Conservation (phyloP, 2,329 filamentous ascomycete genomes). For the Colletotrichum spinosum region DNA sequence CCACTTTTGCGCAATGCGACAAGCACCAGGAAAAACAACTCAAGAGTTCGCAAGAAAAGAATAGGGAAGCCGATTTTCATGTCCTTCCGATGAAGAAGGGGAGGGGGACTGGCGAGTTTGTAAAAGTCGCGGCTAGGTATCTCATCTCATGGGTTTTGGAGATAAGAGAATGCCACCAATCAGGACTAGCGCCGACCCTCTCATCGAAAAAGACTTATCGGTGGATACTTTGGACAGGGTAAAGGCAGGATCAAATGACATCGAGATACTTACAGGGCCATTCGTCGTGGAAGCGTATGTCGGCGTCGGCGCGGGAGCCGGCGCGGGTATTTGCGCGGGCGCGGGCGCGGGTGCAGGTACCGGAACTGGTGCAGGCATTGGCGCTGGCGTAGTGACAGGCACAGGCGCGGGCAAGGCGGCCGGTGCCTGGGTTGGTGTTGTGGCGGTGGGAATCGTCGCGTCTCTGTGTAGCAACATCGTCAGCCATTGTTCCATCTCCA, state of each 20-base stretch:
- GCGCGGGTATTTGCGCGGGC: conserved; percentile 4
- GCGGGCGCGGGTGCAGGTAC: conserved; percentile 8
- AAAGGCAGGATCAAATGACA: not conserved
- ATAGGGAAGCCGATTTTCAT: no score
- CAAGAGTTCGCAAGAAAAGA: no score
- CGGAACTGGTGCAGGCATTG: conserved; percentile 21
- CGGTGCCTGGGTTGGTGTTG: conserved; percentile 17
- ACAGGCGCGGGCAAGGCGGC: conserved; percentile 22
- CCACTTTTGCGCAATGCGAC: no score
- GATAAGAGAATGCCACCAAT: no score
- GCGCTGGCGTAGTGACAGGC: conserved; percentile 11
- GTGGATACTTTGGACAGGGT: not conserved
- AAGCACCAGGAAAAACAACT: no score
- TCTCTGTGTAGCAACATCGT: conserved; percentile 28
- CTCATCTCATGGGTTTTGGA: no score
- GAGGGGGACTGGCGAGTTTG: conserved; percentile 45
- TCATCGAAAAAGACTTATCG: no score
- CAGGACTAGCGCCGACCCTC: no score
- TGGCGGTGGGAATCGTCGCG: conserved; percentile 27
- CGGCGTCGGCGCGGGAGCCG: conserved; percentile 26
- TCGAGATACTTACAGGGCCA: conserved; percentile 22
- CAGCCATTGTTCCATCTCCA: conserved; percentile 18
- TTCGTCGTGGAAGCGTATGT: conserved; percentile 27
- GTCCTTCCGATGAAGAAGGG: no score
- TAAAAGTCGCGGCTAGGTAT: no score